phyloP scores from a whole-genome alignment of 192 early-diverging fungal genomes.

The Backusella sp. region DNA sequence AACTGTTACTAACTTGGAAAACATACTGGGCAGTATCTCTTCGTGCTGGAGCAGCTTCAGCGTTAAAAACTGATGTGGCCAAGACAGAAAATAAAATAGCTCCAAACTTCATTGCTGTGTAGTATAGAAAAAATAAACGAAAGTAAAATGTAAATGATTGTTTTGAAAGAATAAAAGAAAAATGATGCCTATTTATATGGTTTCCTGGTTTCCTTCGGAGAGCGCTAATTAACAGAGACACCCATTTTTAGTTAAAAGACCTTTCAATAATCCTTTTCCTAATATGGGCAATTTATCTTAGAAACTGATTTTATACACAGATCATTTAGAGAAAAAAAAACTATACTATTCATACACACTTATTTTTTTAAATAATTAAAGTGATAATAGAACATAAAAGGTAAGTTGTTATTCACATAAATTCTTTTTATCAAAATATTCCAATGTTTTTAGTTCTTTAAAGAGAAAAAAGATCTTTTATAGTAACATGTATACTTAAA shows the following conservation, averaged over 20 bases:
- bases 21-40: not conserved
- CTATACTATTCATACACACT: not conserved
- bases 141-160: not conserved
- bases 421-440: not conserved
- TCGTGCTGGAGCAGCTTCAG: not conserved
- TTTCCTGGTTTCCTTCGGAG: not conserved
- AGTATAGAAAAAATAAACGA: not conserved
- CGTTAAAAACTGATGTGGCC: not conserved
- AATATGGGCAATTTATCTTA: not conserved
- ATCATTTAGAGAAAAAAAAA: not conserved
- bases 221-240: not conserved
- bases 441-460: not conserved
- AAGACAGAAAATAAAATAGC: not conserved
- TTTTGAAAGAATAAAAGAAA: not conserved
- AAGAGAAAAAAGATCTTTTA: not conserved
- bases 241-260: not conserved
- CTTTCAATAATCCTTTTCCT: not conserved
- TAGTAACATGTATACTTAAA: not conserved
- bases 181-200: not conserved
- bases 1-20: constrained; percentile 1
- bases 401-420: not conserved
- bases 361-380: not conserved
- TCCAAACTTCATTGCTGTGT: constrained; percentile 1
- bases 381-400: not conserved
- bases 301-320: not conserved